phyloP scores from a whole-genome alignment of 2,329 filamentous ascomycete species.

The Diplodia seriata region DNA sequence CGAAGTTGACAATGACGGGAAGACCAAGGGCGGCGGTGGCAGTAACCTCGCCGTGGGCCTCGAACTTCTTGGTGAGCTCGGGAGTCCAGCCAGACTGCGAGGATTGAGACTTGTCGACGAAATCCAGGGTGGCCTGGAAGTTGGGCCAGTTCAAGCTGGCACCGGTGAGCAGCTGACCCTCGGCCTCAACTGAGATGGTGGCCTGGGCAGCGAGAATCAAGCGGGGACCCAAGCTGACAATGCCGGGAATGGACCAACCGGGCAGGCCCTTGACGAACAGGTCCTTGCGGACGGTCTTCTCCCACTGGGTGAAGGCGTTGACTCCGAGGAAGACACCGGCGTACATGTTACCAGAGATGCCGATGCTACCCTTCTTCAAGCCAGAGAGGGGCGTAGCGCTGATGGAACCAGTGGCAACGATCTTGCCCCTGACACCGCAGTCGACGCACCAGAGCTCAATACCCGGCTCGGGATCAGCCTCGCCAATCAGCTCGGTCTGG shows the following conservation, averaged over 20 bases:
- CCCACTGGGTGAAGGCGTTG: slow-evolving; percentile 33
- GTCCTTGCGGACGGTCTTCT: slow-evolving; percentile 33
- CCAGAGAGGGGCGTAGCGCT: slow-evolving; percentile 31
- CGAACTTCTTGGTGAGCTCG: slow-evolving; percentile 32
- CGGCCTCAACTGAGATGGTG: slow-evolving; percentile 31
- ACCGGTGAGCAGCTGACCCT: slow-evolving; percentile 33
- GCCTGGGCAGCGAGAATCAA: slow-evolving; percentile 31
- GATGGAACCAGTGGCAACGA: slow-evolving; percentile 32
- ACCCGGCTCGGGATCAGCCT: slow-evolving; percentile 33
- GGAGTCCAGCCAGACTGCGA: slow-evolving; percentile 32
- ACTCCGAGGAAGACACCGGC: slow-evolving; percentile 34
- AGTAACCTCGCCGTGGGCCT: slow-evolving; percentile 32
- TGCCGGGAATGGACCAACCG: slow-evolving; percentile 33
- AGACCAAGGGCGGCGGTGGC: slow-evolving; percentile 30
- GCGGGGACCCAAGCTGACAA: slow-evolving; percentile 23
- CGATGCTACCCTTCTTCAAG: slow-evolving; percentile 32
- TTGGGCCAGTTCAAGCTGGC: slow-evolving; percentile 32
- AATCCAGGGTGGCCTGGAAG: slow-evolving; percentile 31
- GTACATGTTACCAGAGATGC: slow-evolving; percentile 32
- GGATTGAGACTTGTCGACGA: slow-evolving; percentile 22
- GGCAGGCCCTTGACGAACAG: slow-evolving; percentile 33
- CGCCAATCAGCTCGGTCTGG: slow-evolving; percentile 27
- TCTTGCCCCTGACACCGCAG: slow-evolving; percentile 33
- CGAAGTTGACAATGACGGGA: slow-evolving; percentile 30
- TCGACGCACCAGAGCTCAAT: slow-evolving; percentile 35